phyloP scores from a whole-genome alignment of 768 basidiomycete genomes.

The Boletus rex-veris region DNA sequence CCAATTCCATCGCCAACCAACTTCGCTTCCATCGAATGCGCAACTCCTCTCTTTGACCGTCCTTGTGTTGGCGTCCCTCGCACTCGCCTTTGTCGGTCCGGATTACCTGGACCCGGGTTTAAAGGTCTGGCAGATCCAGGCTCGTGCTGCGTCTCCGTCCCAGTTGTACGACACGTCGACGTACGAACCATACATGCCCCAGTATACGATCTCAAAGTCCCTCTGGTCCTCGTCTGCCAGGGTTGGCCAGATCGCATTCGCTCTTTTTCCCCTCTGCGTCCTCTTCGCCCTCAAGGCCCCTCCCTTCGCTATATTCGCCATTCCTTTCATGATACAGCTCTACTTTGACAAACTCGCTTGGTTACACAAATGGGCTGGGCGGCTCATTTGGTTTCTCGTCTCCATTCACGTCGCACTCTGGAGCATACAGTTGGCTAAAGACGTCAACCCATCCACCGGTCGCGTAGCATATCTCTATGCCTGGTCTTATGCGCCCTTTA shows the following conservation, averaged over 20 bases:
- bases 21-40: conserved; percentile 58
- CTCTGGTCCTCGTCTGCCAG: conserved; percentile 71
- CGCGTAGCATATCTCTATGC: conserved; percentile 47
- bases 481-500: conserved; percentile 58
- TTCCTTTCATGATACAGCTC: conserved; percentile 58
- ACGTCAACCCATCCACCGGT: conserved; percentile 42
- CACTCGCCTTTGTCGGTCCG: conserved; percentile 55
- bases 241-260: conserved; percentile 67
- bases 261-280: conserved; percentile 66
- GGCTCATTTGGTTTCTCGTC: conserved; percentile 64
- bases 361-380: conserved; percentile 69
- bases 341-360: conserved; percentile 72
- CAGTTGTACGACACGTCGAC: conserved; percentile 28
- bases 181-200: conserved; percentile 41
- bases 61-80: conserved; percentile 41
- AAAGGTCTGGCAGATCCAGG: conserved; percentile 41
- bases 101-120: conserved; percentile 61
- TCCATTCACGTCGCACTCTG: conserved; percentile 61
- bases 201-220: conserved; percentile 61
- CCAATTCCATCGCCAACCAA: conserved; percentile 40
- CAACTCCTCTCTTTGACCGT: conserved; percentile 51
- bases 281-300: conserved; percentile 68
- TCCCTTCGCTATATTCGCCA: conserved; percentile 69
- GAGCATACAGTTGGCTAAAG: conserved; percentile 61
- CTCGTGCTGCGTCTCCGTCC: conserved; percentile 22